Evolutionary conservation across 164 flowering plant species (phyloP).

Genomic region (Vitis amurensis): DNA sequence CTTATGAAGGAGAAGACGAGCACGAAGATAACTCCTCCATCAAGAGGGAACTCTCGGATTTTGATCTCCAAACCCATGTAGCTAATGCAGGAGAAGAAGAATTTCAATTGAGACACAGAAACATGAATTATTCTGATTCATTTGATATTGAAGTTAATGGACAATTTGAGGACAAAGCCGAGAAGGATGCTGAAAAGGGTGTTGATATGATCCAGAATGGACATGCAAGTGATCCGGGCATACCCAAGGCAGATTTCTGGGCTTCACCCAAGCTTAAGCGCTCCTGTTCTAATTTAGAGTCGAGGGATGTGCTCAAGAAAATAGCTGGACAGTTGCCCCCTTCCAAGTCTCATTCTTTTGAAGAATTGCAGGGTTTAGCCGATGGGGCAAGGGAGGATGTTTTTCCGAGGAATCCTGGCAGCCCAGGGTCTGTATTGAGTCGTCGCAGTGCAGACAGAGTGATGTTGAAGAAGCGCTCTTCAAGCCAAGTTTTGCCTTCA

Average conservation of each 20-base stretch:
- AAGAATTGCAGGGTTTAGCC: constrained; percentile 41
- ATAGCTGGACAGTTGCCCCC: constrained; percentile 38
- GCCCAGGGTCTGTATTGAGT: constrained; percentile 53
- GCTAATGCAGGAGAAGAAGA: constrained; percentile 18
- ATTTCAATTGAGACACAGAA: constrained; percentile 10
- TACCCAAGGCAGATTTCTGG: constrained; percentile 47
- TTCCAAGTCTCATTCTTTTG: constrained; percentile 56
- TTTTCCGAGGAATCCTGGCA: constrained; percentile 26
- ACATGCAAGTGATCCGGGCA: constrained; percentile 90
- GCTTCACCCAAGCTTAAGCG: constrained; percentile 73
- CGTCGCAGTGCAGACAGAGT: constrained; percentile 82
- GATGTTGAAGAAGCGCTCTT: constrained; percentile 83
- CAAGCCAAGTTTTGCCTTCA: constrained; percentile 87
- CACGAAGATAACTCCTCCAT: constrained; percentile 51
- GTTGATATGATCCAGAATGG: constrained; percentile 50
- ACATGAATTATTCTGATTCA: constrained; percentile 11
- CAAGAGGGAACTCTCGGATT: constrained; percentile 58
- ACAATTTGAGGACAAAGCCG: constrained; percentile 14
- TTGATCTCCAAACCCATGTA: constrained; percentile 46
- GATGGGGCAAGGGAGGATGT: constrained; percentile 20
- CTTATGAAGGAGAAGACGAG: constrained; percentile 89
- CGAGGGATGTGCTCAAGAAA: constrained; percentile 38
- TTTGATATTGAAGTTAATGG: constrained; percentile 13
- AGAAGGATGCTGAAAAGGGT: constrained; percentile 26
- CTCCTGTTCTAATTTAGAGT: constrained; percentile 79